These are phyloP conservation scores for Alternaria rosae DNA, from an alignment of 2,329 filamentous ascomycete species.

Conservation along the genomic window DNA sequence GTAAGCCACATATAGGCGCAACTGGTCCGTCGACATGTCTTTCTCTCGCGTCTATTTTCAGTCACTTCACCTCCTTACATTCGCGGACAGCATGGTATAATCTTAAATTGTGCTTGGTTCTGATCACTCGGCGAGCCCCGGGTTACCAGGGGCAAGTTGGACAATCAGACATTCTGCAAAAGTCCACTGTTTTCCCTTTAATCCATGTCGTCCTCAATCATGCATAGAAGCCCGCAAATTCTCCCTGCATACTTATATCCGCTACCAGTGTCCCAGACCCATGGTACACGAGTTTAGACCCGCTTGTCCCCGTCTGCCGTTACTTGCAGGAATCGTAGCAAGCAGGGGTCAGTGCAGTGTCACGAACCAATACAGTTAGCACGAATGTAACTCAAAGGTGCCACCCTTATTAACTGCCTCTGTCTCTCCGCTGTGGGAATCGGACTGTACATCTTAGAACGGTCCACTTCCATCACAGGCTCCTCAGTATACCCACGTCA, in stretches of 20 bases:
- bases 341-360: neutral
- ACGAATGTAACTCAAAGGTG: too few relatives aligned
- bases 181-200: neutral
- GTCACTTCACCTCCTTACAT: too few relatives aligned
- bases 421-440: neutral
- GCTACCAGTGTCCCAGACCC: neutral
- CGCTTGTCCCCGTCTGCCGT: neutral
- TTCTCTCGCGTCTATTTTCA: neutral
- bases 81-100: neutral
- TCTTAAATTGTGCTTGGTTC: neutral
- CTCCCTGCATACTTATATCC: neutral
- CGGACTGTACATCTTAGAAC: too few relatives aligned
- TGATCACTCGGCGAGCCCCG: neutral
- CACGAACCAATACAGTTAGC: neutral
- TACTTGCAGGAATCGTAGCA: neutral
- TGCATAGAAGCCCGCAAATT: neutral
- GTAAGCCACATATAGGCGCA: neutral
- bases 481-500: too few relatives aligned
- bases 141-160: too few relatives aligned
- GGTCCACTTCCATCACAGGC: too few relatives aligned
- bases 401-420: neutral
- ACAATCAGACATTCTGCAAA: neutral
- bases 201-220: neutral
- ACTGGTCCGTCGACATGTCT: neutral
- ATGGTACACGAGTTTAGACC: neutral